Percentiles rank a stretch among this genome's conserved stretches.
Evolutionary conservation across 129 eudicot species (phyloP).

Genomic region (Smallanthus sonchifolius): DNA sequence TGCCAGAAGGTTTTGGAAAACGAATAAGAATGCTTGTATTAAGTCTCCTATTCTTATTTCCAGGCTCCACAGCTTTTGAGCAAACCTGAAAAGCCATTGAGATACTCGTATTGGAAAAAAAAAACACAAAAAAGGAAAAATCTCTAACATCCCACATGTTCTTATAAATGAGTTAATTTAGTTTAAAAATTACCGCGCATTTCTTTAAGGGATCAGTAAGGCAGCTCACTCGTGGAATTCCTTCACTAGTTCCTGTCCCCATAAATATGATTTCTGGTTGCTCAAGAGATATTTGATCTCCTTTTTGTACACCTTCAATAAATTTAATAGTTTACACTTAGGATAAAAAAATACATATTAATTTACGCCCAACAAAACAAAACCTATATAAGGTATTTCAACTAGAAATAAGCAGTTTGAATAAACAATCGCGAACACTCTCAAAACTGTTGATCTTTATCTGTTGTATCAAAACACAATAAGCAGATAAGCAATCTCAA

Average conservation of each 20-base stretch:
- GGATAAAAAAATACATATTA: no score
- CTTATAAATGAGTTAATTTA: neutral
- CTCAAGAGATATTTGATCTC: constrained; percentile 26
- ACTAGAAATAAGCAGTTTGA: neutral
- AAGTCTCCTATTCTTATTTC: constrained; percentile 77
- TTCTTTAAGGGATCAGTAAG: constrained; percentile 69
- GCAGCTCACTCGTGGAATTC: constrained; percentile 98
- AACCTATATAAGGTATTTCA: no score
- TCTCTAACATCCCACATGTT: neutral
- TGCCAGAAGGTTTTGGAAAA: constrained; percentile 51
- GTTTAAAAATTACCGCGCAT: constrained; percentile 49
- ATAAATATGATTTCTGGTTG: constrained; percentile 81
- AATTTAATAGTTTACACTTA: constrained; percentile 4
- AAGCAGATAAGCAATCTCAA: neutral
- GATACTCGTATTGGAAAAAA: constrained; percentile 5
- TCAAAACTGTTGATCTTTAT: no score
- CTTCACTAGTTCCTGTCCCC: constrained; percentile 99
- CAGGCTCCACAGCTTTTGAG: constrained; percentile 73
- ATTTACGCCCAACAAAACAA: no score
- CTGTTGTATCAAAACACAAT: neutral
- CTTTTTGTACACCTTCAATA: constrained; percentile 35
- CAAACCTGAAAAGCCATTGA: constrained; percentile 57
- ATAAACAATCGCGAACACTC: neutral
- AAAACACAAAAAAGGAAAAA: neutral
- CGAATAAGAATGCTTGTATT: constrained; percentile 90